These are phyloP conservation scores for Blepharisma japonicum DNA, from an alignment of 73 alveolate genomes.

Conservation along the genomic window DNA sequence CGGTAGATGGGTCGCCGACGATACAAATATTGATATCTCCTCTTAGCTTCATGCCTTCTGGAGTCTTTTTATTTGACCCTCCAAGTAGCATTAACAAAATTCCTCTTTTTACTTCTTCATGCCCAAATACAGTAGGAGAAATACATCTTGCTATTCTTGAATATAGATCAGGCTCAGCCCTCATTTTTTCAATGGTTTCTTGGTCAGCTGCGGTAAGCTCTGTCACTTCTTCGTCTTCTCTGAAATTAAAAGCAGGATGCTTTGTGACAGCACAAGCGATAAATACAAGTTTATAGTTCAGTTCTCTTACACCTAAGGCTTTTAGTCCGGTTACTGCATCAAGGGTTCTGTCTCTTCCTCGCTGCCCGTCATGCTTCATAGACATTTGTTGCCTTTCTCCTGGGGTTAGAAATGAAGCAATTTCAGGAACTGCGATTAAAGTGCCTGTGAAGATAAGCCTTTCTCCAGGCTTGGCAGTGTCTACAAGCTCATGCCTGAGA, in stretches of 20 bases:
- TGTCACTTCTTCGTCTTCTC: slow-evolving; percentile 59
- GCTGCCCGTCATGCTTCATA: slow-evolving; percentile 66
- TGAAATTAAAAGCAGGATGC: slow-evolving; percentile 51
- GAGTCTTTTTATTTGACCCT: slow-evolving; percentile 92
- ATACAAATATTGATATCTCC: slow-evolving; percentile 98
- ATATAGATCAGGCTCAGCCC: slow-evolving; percentile 70
- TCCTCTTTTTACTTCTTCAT: slow-evolving; percentile 97
- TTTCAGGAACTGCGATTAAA: slow-evolving; percentile 29
- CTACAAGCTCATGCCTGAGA: slow-evolving; percentile 88
- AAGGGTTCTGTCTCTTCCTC: slow-evolving; percentile 70
- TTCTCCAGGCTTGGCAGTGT: slow-evolving; percentile 96
- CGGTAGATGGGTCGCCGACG: slow-evolving; percentile 99
- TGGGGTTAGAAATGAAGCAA: slow-evolving; percentile 17
- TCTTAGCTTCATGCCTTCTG: slow-evolving; percentile 97
- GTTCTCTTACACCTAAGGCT: slow-evolving; percentile 94
- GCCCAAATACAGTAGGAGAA: slow-evolving; percentile 97
- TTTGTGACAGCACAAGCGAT: slow-evolving; percentile 81
- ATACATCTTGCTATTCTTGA: slow-evolving; percentile 87
- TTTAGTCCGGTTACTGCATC: slow-evolving; percentile 95
- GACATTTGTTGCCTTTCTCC: slow-evolving; percentile 31
- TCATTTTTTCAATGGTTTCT: slow-evolving; percentile 74
- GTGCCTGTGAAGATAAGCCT: slow-evolving; percentile 83
- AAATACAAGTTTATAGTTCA: slow-evolving; percentile 93
- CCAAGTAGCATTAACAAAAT: slow-evolving; percentile 94
- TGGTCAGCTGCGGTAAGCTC: slow-evolving; percentile 71